Percentiles rank a stretch among this genome's conserved stretches.
Conservation (phyloP, 176 grass and related monocot genomes). For the Saccharum spontaneum region DNA sequence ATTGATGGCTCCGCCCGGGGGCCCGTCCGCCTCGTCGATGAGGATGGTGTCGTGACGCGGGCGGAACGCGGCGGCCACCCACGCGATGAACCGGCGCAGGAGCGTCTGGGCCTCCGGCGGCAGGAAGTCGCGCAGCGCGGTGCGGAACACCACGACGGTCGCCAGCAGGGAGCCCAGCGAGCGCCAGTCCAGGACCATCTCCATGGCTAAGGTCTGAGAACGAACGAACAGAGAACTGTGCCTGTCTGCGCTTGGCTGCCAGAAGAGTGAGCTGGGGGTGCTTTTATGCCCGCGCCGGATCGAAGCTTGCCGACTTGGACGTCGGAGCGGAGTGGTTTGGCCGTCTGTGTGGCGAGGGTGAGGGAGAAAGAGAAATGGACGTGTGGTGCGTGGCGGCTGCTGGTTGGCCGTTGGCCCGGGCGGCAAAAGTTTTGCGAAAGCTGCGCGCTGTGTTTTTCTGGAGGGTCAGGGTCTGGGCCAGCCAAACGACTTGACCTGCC, state of each 20-base stretch:
- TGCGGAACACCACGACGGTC: constrained; percentile 60
- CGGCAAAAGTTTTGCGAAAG: too few relatives aligned
- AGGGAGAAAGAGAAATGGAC: too few relatives aligned
- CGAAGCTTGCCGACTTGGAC: neutral
- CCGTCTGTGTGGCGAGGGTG: too few relatives aligned
- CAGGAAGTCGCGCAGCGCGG: constrained; percentile 53
- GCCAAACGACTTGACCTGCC: neutral
- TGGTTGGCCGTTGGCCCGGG: too few relatives aligned
- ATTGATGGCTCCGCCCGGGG: constrained; percentile 29
- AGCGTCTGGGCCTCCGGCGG: constrained; percentile 50
- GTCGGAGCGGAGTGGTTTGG: too few relatives aligned
- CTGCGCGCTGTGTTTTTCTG: neutral
- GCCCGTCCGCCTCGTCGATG: constrained; percentile 71
- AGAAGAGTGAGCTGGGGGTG: neutral
- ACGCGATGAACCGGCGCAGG: constrained; percentile 23
- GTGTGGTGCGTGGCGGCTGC: too few relatives aligned
- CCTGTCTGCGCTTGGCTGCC: too few relatives aligned
- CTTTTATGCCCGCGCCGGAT: neutral
- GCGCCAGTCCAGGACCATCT: constrained; percentile 60
- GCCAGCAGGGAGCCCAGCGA: constrained; percentile 66
- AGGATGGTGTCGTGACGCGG: constrained; percentile 47
- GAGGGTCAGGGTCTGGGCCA: too few relatives aligned
- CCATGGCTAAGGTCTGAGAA: constrained; percentile 22
- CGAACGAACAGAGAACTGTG: too few relatives aligned
- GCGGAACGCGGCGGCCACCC: constrained; percentile 21